Conservation (phyloP, 768 basidiomycete genomes). For the Rhodotorula paludigena region DNA sequence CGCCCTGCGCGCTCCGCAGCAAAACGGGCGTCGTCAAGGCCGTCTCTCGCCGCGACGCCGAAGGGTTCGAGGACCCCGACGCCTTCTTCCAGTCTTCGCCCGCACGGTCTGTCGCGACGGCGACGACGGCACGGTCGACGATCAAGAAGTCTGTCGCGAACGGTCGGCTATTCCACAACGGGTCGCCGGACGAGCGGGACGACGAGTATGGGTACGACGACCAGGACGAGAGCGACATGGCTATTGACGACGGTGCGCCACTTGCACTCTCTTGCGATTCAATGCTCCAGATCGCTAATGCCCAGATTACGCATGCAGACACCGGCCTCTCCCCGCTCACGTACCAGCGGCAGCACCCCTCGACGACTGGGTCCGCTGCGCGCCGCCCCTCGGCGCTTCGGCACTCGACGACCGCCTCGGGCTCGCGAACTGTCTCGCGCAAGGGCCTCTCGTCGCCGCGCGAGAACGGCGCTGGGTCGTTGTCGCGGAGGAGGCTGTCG, state of each 20-base stretch:
- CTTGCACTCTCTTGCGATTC: background rate
- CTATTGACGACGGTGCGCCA: conserved; percentile 13
- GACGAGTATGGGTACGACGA: conserved; percentile 3
- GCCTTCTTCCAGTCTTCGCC: conserved; percentile 45
- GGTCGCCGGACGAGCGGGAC: background rate
- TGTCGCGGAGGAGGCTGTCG: conserved; percentile 4
- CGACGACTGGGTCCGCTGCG: no score
- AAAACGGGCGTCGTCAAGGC: conserved; percentile 24
- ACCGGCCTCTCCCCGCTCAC: conserved; percentile 10
- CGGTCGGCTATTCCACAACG: background rate
- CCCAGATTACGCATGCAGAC: no score
- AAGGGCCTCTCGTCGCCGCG: conserved; percentile 5
- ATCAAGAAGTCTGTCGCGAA: conserved; percentile 2
- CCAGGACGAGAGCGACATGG: conserved; percentile 19
- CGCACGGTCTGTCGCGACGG: background rate
- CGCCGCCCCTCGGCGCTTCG: conserved; percentile 21
- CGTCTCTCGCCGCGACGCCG: conserved; percentile 11
- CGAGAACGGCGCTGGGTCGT: background rate
- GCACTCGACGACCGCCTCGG: conserved; percentile 15
- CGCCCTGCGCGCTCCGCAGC: background rate
- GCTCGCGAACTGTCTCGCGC: conserved; percentile 5
- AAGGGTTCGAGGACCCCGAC: conserved; percentile 48
- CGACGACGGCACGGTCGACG: conserved; percentile 6
- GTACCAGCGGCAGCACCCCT: conserved; percentile 10
- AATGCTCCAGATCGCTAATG: no score